Evolutionary conservation across 331 rosid species (phyloP), one percentile per base, ranked within the genome.

Genomic region (Malus hybrid): DNA sequence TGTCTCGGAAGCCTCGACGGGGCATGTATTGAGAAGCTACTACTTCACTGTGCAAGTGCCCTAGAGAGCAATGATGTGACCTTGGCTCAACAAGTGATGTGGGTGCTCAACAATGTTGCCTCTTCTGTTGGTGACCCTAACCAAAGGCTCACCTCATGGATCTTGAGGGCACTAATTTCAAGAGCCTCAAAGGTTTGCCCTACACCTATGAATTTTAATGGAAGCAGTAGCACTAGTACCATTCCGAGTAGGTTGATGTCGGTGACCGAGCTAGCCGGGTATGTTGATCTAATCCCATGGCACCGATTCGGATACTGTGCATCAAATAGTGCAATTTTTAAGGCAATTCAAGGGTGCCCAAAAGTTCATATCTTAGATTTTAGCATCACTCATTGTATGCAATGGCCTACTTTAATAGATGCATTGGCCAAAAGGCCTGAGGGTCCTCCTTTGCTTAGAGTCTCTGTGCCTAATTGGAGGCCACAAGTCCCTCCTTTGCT

Each of bases 341-440:
- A 92, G 29, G 90, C 97, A 65, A 81, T 86, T 78, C 65, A 79
- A 11, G 96, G 97, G 16, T 90, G 76, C 69, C 72, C 75, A 63
- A 88, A 77, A 69, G 93, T 94, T 31, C 97, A 94, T 65, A 77
- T 94, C 75, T 65, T 94, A 55, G 99, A 94, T 81, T 94, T 94
- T 73, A 94, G 99, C 71, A 85, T 87, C 74, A 90, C 96, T 4
- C 92, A 91, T 57, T 94, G 99, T 79, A 92, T 94, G 99, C 99
- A 94, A 19, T 94, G 99, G 99, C 99, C 99, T 62, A 94, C 99
- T 71, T 85, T 94, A n/a, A 94, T 94, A 10, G 97, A 92, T 77
- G 85, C 84, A 3, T 81, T 92, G 72, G 91, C 96, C 20, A 92
- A 90, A 82, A 79, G 88, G 56, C 96, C 88, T 1, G 88, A 88